phyloP scores from a whole-genome alignment of 371 early-diverging fungal species.

The Syncephalis plumigaleata region DNA sequence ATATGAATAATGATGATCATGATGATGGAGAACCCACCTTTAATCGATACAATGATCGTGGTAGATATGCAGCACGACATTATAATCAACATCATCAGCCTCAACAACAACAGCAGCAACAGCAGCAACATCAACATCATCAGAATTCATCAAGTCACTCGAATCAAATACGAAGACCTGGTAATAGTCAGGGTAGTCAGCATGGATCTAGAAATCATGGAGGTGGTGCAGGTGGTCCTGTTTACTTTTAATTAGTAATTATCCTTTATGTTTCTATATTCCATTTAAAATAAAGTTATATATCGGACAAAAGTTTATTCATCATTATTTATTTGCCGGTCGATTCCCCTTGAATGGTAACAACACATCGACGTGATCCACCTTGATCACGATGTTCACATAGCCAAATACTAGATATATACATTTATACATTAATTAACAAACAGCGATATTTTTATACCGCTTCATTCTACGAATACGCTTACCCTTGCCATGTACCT shows the following conservation, averaged over 20 bases:
- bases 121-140: constrained; percentile 5
- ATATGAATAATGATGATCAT: no score
- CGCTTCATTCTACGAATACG: no score
- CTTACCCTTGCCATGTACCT: constrained; percentile 88
- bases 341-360: constrained; percentile 61
- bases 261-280: no score
- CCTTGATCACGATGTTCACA: constrained; percentile 58
- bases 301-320: neutral
- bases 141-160: neutral
- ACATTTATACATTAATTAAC: neutral
- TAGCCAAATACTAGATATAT: constrained; percentile 33
- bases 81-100: neutral
- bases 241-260: no score
- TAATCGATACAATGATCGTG: constrained; percentile 6
- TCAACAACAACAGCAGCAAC: constrained; percentile 3
- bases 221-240: no score
- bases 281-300: neutral
- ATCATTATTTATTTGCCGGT: constrained; percentile 7
- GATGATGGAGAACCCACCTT: constrained; percentile 1
- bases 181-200: no score
- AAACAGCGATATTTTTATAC: no score
- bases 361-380: constrained; percentile 38
- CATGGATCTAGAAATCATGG: no score
- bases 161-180: no score
- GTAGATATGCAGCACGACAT: constrained; percentile 9